Evolutionary conservation across 2,329 filamentous ascomycete genomes (phyloP), one percentile per base, ranked within the genome.

Genomic region (Drechslera avenae): DNA sequence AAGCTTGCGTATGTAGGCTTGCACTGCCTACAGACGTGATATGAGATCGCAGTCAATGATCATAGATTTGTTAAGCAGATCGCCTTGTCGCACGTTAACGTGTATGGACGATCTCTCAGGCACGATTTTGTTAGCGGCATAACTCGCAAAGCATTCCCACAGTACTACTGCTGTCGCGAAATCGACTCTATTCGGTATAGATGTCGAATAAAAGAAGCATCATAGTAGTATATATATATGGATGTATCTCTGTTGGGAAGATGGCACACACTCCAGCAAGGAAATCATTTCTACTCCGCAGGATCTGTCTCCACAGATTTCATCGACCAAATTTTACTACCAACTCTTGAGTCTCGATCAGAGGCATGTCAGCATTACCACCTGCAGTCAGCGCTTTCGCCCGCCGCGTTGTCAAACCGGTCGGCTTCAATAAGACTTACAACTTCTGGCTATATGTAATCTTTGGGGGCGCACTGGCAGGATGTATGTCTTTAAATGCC

Each of bases 401-500:
- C 3, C 48, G 56, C 8, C 56, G 46, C 8, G 44, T 68, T 17
- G 60, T 64, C 39, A 75, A 71, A 35, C 70, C 76, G 2, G 50
- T 85, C 19, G 83, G 83, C 40, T 86, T 86, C 71, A 66, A 71
- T 2, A 81, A 81, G 60, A 75, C 74, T 30, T 85, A 84, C 74
- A 86, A 84, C 65, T 83, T 86, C 57, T 56, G 73, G 31, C 73
- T 86, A 2, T 86, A 78, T 26, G 43, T 63, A 32, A 50, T 60
- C 21, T 63, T 64, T 31, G 58, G 48, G 6, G 62, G 62, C 13
- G 58, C 58, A 18, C 34, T 64, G 7, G n/a, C 51, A 13, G 60
- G 60, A 14, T 64, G 56, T 56, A 50, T n/a, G 48, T 46, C 14
- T 26, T 7, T 17, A 13, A 10, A 39, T 26, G 16, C 7, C 3